Evolutionary conservation across 345 rosid genomes (phyloP), one percentile per base, ranked within the genome.

Genomic region (Diplotaxis tenuifolia): DNA sequence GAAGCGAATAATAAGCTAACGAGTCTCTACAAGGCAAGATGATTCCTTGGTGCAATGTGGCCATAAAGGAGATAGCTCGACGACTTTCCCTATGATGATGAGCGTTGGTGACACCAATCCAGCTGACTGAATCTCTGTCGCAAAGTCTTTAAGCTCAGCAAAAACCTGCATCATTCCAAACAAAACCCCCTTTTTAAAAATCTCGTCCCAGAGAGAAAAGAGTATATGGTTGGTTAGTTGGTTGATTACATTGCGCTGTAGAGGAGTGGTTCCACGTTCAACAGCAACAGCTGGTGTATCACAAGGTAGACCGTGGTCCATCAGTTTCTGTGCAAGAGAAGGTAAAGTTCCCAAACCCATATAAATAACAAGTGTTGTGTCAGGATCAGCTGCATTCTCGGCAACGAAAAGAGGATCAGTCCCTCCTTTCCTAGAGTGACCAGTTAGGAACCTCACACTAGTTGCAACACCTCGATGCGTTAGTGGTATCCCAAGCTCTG

Each of bases 301-400:
- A 34, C 75, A 76, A 38, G 94, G 92, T 11, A 95, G 84, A 77
- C 98, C 99, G 59, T 90, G 96, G 59, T 85, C 81, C 86, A 92
- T 95, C 78, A 95, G 82, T 77, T 87, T 95, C 20, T 56, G 78
- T 1, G 96, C 92, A 49, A 95, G 92, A 50, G 94, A 83, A 58
- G 99, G 98, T 55, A 95, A 87, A 2, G 99, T 95, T 22, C 98
- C 85, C 68, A 92, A 84, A 61, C 99, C 99, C 98, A 95, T 92
- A 72, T 95, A 92, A 27, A 95, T 91, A 21, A 95, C 99, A 32
- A 92, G 79, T 14, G 98, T 95, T n/a, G 98, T 85, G 74, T 90
- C 96, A 10, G 86, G 89, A 54, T 95, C 97, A 50, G 92, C 96
- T 49, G 94, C 96, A 73, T 89, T 92, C 81, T 90, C 92, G 5